Evolutionary conservation across 2,329 filamentous ascomycete species (phyloP), one percentile per base, ranked within the genome.

Genomic region (Penicillium paneum): DNA sequence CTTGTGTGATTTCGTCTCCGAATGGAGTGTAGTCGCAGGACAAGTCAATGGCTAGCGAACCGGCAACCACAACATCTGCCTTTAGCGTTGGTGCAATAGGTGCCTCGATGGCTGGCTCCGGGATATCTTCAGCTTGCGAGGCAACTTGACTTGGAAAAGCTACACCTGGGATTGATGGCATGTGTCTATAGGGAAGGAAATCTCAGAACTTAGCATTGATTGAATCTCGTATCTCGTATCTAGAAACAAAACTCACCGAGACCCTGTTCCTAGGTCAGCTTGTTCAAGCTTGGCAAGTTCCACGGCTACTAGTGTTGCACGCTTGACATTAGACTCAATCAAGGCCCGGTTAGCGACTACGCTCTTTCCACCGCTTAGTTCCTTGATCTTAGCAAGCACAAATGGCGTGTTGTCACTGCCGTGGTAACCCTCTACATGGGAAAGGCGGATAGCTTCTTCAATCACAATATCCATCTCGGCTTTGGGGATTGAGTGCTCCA

Each of bases 11-110:
- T 32, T 74, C 70, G 26, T 69, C 68, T 8, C 71, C 58, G 13
- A 78, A 70, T 12, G 82, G 81, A 26, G 76, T 67, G 67, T 87
- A 94, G 70, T 97, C 89, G 77, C 93, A 97, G 61, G 87, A 88
- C 34, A 94, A 79, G 71, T 97, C 93, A 58, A 96, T 80, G 15
- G 93, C 93, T 29, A 97, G 83, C 12, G 91, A 91, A n/a, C 92
- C 93, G 48, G 91, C 90, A 40, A 97, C 90, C 28, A 97, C 76
- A n/a, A 97, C 81, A 61, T 92, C 86, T 48, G 80, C 77, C 58
- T 70, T 71, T 28, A 66, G 34, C 10, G 57, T 26, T 29, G 38
- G 17, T n/a, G 26, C 49, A 26, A 35, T 34, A 19, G 29, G 43
- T 35, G 8, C 7, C 19, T 35, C 26, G 57, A 45, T 53, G 47